These are phyloP conservation scores for Eutrema japonicum DNA, from an alignment of 345 rosid genomes.

Conservation along the genomic window DNA sequence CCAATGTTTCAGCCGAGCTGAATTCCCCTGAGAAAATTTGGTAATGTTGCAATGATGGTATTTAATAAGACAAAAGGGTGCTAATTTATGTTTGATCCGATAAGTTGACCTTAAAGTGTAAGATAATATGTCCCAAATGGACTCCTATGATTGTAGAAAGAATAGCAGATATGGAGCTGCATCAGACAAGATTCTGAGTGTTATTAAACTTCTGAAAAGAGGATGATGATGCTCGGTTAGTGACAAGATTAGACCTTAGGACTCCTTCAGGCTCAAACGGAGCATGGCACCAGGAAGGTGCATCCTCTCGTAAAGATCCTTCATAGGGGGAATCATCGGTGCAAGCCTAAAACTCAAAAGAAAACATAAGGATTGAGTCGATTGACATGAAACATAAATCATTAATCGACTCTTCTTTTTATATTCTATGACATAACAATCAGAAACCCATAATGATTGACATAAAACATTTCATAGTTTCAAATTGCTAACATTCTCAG, in stretches of 20 bases:
- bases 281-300: conserved; percentile 89
- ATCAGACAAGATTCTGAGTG: conserved; percentile 26
- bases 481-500: background rate
- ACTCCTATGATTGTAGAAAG: conserved; percentile 80
- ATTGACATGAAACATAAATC: background rate
- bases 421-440: conserved; percentile 9
- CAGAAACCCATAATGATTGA: background rate
- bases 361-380: conserved; percentile 9
- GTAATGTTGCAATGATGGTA: background rate
- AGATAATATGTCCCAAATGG: conserved; percentile 82
- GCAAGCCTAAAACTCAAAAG: conserved; percentile 61
- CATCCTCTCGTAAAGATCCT: conserved; percentile 57
- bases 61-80: background rate
- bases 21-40: conserved; percentile 52
- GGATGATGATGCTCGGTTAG: background rate
- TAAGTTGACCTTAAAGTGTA: conserved; percentile 64
- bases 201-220: conserved; percentile 3
- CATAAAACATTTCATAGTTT: background rate
- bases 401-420: background rate
- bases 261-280: conserved; percentile 97
- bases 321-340: conserved; percentile 65
- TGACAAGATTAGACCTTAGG: conserved; percentile 56
- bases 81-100: background rate
- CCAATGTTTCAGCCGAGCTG: conserved; percentile 80
- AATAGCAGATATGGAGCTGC: conserved; percentile 82